phyloP scores from a whole-genome alignment of 2,329 filamentous ascomycete species.

The Cladophialophora psammophila region DNA sequence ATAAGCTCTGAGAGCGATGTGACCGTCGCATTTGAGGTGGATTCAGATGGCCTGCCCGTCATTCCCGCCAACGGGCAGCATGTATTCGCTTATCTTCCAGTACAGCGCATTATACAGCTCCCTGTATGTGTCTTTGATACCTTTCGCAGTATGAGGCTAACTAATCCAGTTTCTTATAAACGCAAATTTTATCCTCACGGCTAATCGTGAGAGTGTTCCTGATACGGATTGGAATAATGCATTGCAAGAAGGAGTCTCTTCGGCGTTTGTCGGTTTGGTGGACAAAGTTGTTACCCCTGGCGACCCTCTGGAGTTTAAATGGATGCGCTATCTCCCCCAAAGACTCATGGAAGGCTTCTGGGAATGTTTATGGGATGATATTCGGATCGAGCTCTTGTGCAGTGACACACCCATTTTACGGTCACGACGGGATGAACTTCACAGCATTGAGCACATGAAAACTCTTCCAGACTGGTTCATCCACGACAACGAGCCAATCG shows the following conservation, averaged over 20 bases:
- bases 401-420: constrained; percentile 5
- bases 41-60: constrained; percentile 15
- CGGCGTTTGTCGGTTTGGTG: constrained; percentile 15
- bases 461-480: constrained; percentile 27
- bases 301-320: constrained; percentile 20
- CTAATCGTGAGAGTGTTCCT: constrained; percentile 20
- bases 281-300: constrained; percentile 4
- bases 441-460: constrained; percentile 4
- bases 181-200: constrained; percentile 27
- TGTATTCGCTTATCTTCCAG: constrained; percentile 31
- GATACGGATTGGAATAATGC: constrained; percentile 23
- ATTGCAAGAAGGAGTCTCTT: constrained; percentile 10
- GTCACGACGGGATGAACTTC: constrained; percentile 14
- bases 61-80: constrained; percentile 21
- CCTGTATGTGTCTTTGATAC: constrained; percentile 10
- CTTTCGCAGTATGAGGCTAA: constrained; percentile 1
- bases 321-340: constrained; percentile 30
- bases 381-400: background rate
- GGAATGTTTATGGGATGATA: constrained; percentile 15
- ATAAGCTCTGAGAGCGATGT: constrained; percentile 8
- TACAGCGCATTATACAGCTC: constrained; percentile 12
- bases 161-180: constrained; percentile 25
- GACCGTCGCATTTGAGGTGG: constrained; percentile 28
- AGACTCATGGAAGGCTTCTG: constrained; percentile 26
- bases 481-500: constrained; percentile 23